Conservation (phyloP, 2,329 filamentous ascomycete genomes). For the Cyphellophora europaea region DNA sequence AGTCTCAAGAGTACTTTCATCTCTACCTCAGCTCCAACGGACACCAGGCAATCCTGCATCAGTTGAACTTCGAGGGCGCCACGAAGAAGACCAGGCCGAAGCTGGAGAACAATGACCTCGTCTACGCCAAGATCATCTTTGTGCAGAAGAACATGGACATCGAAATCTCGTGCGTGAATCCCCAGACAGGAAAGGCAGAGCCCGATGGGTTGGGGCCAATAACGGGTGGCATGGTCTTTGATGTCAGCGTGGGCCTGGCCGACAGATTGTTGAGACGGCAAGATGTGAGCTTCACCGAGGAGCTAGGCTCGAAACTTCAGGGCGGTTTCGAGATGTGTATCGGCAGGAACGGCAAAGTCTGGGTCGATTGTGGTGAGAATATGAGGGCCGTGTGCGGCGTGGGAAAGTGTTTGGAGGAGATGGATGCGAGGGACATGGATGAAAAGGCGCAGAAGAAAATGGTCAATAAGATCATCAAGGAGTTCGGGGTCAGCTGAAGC, state of each 20-base stretch:
- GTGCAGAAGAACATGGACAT: slow-evolving; percentile 77
- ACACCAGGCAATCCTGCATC: slow-evolving; percentile 61
- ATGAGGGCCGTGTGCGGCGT: slow-evolving; percentile 66
- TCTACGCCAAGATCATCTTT: slow-evolving; percentile 77
- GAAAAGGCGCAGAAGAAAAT: slow-evolving; percentile 37
- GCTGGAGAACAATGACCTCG: slow-evolving; percentile 63
- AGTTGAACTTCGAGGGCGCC: slow-evolving; percentile 86
- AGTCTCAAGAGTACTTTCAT: slow-evolving; percentile 67
- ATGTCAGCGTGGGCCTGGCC: slow-evolving; percentile 72
- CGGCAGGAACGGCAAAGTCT: slow-evolving; percentile 83
- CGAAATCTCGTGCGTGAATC: slow-evolving; percentile 82
- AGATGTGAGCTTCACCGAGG: slow-evolving; percentile 65
- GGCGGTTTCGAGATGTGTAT: slow-evolving; percentile 84
- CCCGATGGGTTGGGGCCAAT: slow-evolving; percentile 79
- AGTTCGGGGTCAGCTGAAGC: slow-evolving; percentile 22
- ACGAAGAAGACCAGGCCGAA: slow-evolving; percentile 85
- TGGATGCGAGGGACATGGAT: slow-evolving; percentile 47
- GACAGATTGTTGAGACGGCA: slow-evolving; percentile 61
- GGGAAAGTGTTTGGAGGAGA: slow-evolving; percentile 63
- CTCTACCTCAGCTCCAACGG: slow-evolving; percentile 62
- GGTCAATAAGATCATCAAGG: slow-evolving; percentile 32
- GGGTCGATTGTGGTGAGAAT: slow-evolving; percentile 65
- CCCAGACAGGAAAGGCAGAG: slow-evolving; percentile 77
- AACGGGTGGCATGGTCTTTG: slow-evolving; percentile 76
- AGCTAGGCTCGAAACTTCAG: slow-evolving; percentile 64